phyloP scores from a whole-genome alignment of 352 stramenopile species.

The Globisporangium orthogonon region DNA sequence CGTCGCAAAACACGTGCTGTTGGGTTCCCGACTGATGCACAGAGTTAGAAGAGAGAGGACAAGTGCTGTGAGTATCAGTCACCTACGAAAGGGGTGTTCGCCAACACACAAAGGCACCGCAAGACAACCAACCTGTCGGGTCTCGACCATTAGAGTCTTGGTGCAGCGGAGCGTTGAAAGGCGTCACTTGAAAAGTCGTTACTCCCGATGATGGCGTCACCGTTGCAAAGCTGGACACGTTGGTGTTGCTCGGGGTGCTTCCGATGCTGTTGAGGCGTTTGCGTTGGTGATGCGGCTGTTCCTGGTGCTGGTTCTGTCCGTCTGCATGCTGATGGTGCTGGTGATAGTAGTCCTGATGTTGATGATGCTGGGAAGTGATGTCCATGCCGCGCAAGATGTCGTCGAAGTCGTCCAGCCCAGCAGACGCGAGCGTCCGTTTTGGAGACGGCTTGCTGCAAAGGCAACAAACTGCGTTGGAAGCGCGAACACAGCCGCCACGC shows the following conservation, averaged over 20 bases:
- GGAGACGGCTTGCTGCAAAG: slow-evolving; percentile 32
- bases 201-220: neutral
- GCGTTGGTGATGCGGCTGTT: slow-evolving; percentile 15
- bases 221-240: neutral
- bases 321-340: neutral
- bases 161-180: slow-evolving; percentile 1
- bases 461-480: neutral
- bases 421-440: slow-evolving; percentile 54
- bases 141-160: neutral
- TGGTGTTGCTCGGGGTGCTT: slow-evolving; percentile 18
- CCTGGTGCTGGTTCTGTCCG: slow-evolving; percentile 1
- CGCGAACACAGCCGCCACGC: neutral
- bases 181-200: slow-evolving; percentile 10
- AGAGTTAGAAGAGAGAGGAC: neutral
- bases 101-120: neutral
- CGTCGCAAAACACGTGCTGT: neutral
- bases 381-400: slow-evolving; percentile 26
- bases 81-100: neutral
- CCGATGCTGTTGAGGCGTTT: slow-evolving; percentile 56
- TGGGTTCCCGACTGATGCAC: neutral
- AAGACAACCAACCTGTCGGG: neutral
- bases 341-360: neutral
- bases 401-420: slow-evolving; percentile 47
- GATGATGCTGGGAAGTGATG: neutral
- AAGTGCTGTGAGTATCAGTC: neutral